phyloP scores from a whole-genome alignment of 2,329 filamentous ascomycete genomes.

The Cercospora sojina region DNA sequence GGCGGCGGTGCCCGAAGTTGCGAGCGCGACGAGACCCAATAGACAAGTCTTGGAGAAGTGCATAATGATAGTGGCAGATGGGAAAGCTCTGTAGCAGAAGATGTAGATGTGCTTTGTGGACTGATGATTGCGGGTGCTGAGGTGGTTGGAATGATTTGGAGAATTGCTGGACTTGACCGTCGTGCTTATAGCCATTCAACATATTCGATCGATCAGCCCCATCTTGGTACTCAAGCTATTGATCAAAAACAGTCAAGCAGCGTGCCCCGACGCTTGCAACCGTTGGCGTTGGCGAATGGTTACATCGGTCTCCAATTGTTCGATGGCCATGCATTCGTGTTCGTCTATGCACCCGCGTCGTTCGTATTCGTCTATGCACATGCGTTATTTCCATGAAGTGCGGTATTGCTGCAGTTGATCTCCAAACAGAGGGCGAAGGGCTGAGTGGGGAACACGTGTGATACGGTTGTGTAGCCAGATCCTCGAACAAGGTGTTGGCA shows the following conservation, averaged over 20 bases:
- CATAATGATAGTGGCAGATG: neutral
- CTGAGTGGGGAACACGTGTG: too few species aligned
- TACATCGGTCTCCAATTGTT: neutral
- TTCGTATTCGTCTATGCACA: neutral
- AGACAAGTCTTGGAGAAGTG: neutral
- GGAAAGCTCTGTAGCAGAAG: too few species aligned
- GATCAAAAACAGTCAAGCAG: neutral
- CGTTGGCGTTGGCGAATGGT: neutral
- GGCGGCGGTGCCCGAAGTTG: neutral
- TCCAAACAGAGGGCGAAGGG: too few species aligned
- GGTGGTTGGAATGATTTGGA: neutral
- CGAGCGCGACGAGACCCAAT: neutral
- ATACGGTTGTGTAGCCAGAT: too few species aligned
- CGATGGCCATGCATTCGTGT: neutral
- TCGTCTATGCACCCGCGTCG: neutral
- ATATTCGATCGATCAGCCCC: neutral
- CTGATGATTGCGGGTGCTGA: neutral
- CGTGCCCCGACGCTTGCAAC: neutral
- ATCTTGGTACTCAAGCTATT: neutral
- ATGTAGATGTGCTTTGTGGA: too few species aligned
- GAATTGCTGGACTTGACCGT: neutral
- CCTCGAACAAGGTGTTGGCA: too few species aligned
- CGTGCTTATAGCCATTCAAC: neutral
- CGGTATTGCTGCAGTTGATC: too few species aligned
- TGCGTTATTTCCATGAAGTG: neutral